Base-by-base conservation (phyloP, 768 basidiomycete genomes). In the Mycena leptocephala region DNA sequence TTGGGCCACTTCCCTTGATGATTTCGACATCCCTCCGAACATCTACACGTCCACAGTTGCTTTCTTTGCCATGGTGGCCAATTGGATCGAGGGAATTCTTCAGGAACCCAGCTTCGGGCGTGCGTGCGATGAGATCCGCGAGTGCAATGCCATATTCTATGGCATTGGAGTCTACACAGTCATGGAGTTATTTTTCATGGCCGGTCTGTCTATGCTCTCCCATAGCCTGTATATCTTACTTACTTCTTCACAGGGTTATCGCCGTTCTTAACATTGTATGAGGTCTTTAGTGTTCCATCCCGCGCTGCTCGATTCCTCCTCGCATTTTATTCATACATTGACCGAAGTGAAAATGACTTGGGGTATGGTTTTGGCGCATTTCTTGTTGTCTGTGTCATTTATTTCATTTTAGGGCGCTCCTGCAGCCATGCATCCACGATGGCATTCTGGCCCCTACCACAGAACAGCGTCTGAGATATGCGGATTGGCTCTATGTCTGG, bases 111-210 rank as follows among this genome's bases (percentile, higher is more conserved):
- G 69, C 3, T 56, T 2, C 28, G 56, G 70, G 9, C 53, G 75
- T 0, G 78, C 71, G 6, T 77, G 75, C 46, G 72, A 77, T 22
- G 77, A n/a, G 0, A 76, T 79, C 9, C 39, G 78, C n/a, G 55
- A 37, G 0, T 43, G 46, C 1, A 73, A 69, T 18, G 20, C 51
- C 3, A 68, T 79, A 10, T 81, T 74, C 72, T 28, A 59, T 41
- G 81, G 81, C 0, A 61, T 81, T 37, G 80, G 81, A 28, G 76
- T 81, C 0, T 81, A 81, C 56, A 80, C 80, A 0, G 76, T 74
- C 7, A 75, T 62, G 41, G 81, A 82, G 59, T 30, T 80, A 2
- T 79, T 81, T 24, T 80, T 79, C 43, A 70, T 65, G 59, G 79
- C 78, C 22, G 81, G 81, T 81, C 22, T 22, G 30, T 48, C 16